These are phyloP conservation scores for Auricularia sp. DNA, from an alignment of 768 basidiomycete species.

Conservation along the genomic window DNA sequence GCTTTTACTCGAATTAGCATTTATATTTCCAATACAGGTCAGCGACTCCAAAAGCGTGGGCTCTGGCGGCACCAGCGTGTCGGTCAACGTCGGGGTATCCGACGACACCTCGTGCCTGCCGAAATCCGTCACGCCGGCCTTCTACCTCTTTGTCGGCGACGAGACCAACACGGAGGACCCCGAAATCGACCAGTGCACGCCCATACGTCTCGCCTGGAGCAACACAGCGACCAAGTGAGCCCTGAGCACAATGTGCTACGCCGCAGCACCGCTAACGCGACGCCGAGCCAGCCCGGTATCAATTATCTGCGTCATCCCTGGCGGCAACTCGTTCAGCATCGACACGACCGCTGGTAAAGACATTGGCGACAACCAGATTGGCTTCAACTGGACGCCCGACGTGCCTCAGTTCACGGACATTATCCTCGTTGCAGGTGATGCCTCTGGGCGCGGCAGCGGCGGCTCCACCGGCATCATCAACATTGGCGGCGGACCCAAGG, in stretches of 20 bases:
- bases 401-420: conserved; percentile 1
- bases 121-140: conserved; percentile 40
- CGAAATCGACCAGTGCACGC: background rate
- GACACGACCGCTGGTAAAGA: background rate
- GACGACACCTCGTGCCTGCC: conserved; percentile 54
- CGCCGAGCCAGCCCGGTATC: background rate
- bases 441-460: background rate
- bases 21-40: conserved; percentile 29
- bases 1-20: background rate
- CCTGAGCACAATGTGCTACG: background rate
- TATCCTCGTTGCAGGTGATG: conserved; percentile 3
- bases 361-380: background rate
- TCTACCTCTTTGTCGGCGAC: conserved; percentile 53
- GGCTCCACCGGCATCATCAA: conserved; percentile 45
- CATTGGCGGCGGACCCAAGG: conserved; percentile 36
- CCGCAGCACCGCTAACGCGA: background rate
- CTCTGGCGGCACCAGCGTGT: conserved; percentile 64
- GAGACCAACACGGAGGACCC: conserved; percentile 6
- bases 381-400: conserved; percentile 5
- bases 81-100: conserved; percentile 43
- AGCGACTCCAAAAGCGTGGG: conserved; percentile 56
- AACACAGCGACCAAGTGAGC: background rate
- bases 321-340: conserved; percentile 4
- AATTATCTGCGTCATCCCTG: background rate
- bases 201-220: background rate